These are phyloP conservation scores for Clitopilus passeckerianus DNA, from an alignment of 768 basidiomycete genomes.

Conservation along the genomic window DNA sequence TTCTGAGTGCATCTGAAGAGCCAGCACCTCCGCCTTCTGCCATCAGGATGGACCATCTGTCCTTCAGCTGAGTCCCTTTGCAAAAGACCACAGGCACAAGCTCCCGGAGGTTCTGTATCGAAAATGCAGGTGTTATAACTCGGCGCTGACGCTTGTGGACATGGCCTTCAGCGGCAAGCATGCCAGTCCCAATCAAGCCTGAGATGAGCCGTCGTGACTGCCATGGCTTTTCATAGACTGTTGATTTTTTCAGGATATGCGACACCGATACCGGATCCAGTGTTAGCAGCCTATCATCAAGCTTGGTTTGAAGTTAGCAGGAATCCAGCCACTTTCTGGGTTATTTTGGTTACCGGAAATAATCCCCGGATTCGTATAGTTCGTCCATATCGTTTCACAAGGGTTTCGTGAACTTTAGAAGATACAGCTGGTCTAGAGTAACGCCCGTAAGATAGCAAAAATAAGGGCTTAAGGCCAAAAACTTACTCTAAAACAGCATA, in stretches of 20 bases:
- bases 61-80: slow-evolving; percentile 58
- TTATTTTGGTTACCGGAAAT: slow-evolving; percentile 49
- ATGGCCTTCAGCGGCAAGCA: slow-evolving; percentile 75
- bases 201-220: slow-evolving; percentile 71
- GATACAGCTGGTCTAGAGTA: slow-evolving; percentile 47
- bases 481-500: slow-evolving; percentile 50
- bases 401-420: slow-evolving; percentile 45
- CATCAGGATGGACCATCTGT: slow-evolving; percentile 55
- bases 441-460: slow-evolving; percentile 1
- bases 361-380: slow-evolving; percentile 66
- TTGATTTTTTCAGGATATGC: slow-evolving; percentile 69
- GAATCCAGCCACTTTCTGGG: background rate
- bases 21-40: slow-evolving; percentile 20
- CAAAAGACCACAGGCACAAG: slow-evolving; percentile 70
- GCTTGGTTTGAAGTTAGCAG: slow-evolving; percentile 32
- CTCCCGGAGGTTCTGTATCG: slow-evolving; percentile 68
- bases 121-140: slow-evolving; percentile 75
- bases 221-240: slow-evolving; percentile 81
- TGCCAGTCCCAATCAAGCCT: slow-evolving; percentile 75
- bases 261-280: slow-evolving; percentile 72
- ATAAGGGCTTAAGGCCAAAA: background rate
- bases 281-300: slow-evolving; percentile 76
- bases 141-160: slow-evolving; percentile 78
- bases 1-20: slow-evolving; percentile 22
- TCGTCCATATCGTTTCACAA: slow-evolving; percentile 59